Evolutionary conservation across 768 basidiomycete species (phyloP).

Genomic region (Pleurotus citrinopileatus): DNA sequence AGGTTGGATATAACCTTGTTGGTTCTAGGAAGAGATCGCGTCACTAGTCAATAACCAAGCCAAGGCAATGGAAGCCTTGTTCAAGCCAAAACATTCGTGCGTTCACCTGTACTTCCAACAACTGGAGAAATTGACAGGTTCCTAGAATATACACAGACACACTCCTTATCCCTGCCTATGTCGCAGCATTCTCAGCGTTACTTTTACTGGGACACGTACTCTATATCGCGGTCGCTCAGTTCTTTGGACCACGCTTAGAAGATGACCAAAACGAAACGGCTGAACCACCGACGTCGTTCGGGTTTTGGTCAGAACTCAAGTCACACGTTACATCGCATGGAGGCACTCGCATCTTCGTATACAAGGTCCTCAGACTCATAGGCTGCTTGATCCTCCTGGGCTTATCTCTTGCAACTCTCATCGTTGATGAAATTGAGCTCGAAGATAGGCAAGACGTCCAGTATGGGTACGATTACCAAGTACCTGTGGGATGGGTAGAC

Average conservation of each 20-base stretch:
- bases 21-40: not conserved
- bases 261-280: slow-evolving; percentile 15
- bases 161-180: slow-evolving; percentile 34
- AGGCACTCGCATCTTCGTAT: slow-evolving; percentile 43
- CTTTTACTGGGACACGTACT: slow-evolving; percentile 31
- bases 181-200: slow-evolving; percentile 29
- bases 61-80: slow-evolving; percentile 3
- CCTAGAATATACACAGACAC: slow-evolving; percentile 17
- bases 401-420: slow-evolving; percentile 43
- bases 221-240: slow-evolving; percentile 10
- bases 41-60: not conserved
- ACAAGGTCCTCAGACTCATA: slow-evolving; percentile 43
- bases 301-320: slow-evolving; percentile 30
- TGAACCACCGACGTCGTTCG: slow-evolving; percentile 20
- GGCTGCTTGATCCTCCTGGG: slow-evolving; percentile 46
- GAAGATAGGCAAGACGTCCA: slow-evolving; percentile 2
- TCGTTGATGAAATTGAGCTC: slow-evolving; percentile 26
- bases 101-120: not conserved
- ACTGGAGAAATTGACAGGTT: slow-evolving; percentile 4
- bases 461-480: not conserved
- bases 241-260: slow-evolving; percentile 8
- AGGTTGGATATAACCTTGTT: not conserved
- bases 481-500: slow-evolving; percentile 1
- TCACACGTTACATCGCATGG: slow-evolving; percentile 41
- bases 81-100: slow-evolving; percentile 5